phyloP scores from a whole-genome alignment of 257 asterid species.

The Gardenia jasminoides region DNA sequence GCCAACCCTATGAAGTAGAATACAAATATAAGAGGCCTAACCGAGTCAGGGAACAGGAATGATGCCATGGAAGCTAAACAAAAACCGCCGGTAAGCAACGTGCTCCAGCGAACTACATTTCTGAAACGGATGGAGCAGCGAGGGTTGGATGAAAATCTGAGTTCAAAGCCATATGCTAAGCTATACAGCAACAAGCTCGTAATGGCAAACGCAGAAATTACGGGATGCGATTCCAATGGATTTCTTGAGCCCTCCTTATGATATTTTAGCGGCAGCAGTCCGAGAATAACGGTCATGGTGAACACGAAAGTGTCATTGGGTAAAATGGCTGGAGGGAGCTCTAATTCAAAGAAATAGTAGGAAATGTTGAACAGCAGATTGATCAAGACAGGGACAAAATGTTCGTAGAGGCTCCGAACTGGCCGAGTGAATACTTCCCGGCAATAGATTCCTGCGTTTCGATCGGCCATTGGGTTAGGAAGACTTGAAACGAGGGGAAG shows the following conservation, averaged over 20 bases:
- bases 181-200: neutral
- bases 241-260: neutral
- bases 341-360: neutral
- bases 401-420: neutral
- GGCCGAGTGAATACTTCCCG: neutral
- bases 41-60: neutral
- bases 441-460: neutral
- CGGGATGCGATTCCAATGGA: neutral
- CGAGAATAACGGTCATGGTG: neutral
- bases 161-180: neutral
- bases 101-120: neutral
- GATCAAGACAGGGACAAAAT: neutral
- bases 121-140: neutral
- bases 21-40: neutral
- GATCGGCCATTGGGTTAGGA: neutral
- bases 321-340: neutral
- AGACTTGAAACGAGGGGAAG: neutral
- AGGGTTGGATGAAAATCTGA: neutral
- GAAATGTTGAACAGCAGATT: neutral
- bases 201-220: neutral
- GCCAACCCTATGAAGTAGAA: neutral
- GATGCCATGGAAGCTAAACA: neutral
- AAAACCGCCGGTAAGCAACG: neutral
- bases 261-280: constrained; percentile 6
- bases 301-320: neutral